Base-by-base conservation (phyloP, 1,284 basidiomycete species). In the Inonotus obliquus region DNA sequence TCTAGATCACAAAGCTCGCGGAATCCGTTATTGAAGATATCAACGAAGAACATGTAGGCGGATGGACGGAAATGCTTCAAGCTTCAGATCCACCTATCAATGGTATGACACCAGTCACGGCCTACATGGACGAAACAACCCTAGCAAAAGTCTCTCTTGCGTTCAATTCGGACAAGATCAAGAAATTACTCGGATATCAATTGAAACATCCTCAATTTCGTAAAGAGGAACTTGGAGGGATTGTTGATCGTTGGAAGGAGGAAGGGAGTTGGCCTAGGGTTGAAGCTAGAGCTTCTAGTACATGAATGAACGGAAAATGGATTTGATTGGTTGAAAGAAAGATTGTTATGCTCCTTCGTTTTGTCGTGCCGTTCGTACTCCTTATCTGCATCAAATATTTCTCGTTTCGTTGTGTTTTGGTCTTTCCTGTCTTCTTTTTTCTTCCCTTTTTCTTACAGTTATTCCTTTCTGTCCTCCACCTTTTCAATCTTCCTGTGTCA, bases 1-100 rank as follows among this genome's bases (percentile, higher is more conserved):
- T n/a, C n/a, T n/a, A 82, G 81, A 74, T 84, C 70, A 60, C 59
- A 14, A 79, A 76, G 68, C 81, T 87, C 48, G 83, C 88, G 47
- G 89, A 91, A 11, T 54, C 47, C 65, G 76, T 84, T 62, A 83
- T 94, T 1, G 91, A 94, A 69, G 91, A 94, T 57, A 91, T 94
- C 69, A 95, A 95, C 70, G 92, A 94, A 71, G 84, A 86, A 67
- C 94, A 96, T 70, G 88, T 94, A 48, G 80, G 84, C 64, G 86
- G 84, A 4, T 96, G 94, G 94, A 89, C 85, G 1, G 81, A 90
- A 67, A 94, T 96, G 90, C 79, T 94, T 63, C 77, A 78, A 19
- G 81, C 77, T 54, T 89, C 91, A 17, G 79, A 84, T 54, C 92
- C 92, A 44, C 90, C 90, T 0, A 82, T 94, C 61, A 52, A 52